Base-by-base conservation (phyloP, 306 rosid genomes). In the Cucumis cinereus region DNA sequence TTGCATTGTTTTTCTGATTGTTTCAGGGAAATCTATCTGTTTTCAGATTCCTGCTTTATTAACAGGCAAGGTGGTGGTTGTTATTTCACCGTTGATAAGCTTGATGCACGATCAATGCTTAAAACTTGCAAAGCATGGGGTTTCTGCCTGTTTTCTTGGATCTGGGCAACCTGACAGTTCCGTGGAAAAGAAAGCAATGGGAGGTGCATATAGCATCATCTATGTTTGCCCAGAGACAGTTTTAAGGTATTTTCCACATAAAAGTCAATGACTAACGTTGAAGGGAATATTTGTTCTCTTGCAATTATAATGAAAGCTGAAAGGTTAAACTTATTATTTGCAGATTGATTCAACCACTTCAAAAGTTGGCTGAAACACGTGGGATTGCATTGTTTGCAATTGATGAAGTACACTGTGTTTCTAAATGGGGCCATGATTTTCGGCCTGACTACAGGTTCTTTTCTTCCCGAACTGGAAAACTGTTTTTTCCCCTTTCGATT, bases 391-490 rank as follows among this genome's bases (percentile, higher is more conserved):
- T 93, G 77, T 93, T 93, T 7, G 98, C 97, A 16, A 90, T 93
- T 67, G 98, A 93, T 82, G 98, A 93, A 84, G 98, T 86, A 56
- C 98, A 91, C 45, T 93, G 98, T 84, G 94, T 93, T 83, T 93
- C 98, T 13, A 91, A 93, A 80, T 91, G 98, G 98, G 98, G 97
- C 61, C 98, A 93, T 84, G 93, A 88, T 87, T 93, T 93, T 73
- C 92, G 97, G 82, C 98, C 92, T 56, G 96, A 88, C 79, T 93
- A 93, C 91, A 85, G 96, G 98, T 93, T 62, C 40, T 45, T 8
- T 61, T 60, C 49, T 47, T 61, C 20, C 43, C 13, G 52, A 33
- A 10, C 50, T 45, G 24, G 55, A 69, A 43, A 74, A 45, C 28
- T 70, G 7, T 24, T 13, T 73, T 73, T 47, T 0, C 4, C 15